phyloP scores from a whole-genome alignment of 1,284 basidiomycete genomes.

The Microbotryum lychnidis-dioicae region DNA sequence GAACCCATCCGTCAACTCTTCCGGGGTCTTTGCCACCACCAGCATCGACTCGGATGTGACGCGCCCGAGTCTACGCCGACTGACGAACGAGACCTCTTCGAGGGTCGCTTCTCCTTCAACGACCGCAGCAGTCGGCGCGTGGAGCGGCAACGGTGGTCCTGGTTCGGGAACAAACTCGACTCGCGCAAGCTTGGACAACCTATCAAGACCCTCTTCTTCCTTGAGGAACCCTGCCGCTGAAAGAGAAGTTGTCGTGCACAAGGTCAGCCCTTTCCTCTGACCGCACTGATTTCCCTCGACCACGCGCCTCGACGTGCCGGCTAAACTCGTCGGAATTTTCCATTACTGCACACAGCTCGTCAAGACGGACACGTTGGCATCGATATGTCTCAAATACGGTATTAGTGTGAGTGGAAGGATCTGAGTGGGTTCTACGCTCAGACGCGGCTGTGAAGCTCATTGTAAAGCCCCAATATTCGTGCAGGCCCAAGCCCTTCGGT shows the following conservation, averaged over 20 bases:
- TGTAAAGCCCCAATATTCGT: neutral
- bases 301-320: neutral
- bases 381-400: slow-evolving; percentile 77
- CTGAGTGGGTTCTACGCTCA: neutral
- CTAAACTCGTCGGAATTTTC: neutral
- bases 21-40: neutral
- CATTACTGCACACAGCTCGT: slow-evolving; percentile 47
- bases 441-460: neutral
- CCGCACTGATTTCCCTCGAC: neutral
- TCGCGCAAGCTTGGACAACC: slow-evolving; percentile 2
- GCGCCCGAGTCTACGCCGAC: slow-evolving; percentile 11
- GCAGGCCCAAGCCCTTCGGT: slow-evolving; percentile 60
- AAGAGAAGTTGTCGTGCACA: slow-evolving; percentile 45
- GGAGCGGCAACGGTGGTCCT: neutral
- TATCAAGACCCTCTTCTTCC: neutral
- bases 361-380: slow-evolving; percentile 66
- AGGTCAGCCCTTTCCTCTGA: slow-evolving; percentile 33
- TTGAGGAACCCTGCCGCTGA: slow-evolving; percentile 21
- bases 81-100: slow-evolving; percentile 4
- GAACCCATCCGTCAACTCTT: neutral
- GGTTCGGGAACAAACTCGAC: neutral
- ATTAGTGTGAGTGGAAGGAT: slow-evolving; percentile 51
- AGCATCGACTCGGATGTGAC: slow-evolving; percentile 16
- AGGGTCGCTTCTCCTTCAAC: neutral
- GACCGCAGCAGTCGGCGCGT: neutral